Base-by-base conservation (phyloP, 1,284 basidiomycete species). In the Cryptococcus neoformans region DNA sequence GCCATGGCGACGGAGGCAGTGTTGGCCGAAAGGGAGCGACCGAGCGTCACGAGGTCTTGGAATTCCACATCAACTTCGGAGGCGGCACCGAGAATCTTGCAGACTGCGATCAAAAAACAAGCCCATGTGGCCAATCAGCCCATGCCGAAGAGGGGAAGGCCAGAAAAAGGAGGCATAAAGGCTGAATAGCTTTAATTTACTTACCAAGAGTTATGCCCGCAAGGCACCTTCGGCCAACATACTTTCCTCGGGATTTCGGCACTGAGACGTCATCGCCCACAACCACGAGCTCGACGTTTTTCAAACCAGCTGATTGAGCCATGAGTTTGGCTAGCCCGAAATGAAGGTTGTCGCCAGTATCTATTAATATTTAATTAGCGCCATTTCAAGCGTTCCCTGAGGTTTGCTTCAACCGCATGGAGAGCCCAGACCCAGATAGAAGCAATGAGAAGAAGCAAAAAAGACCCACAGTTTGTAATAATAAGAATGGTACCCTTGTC, bases 241-340 rank as follows among this genome's bases (percentile, higher is more conserved):
- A 74, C 54, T 77, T 79, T 34, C 79, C 79, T 46, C 75, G 69
- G 47, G 72, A 74, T 36, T 77, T 68, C 35, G 79, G 79, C 9
- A 81, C 79, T 12, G 79, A 75, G 16, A 81, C 80, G 46, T 81
- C 80, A 59, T 81, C 80, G 16, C 76, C 79, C 4, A 80, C 77
- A 7, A 79, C 78, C 21, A 81, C 78, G 37, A 80, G 67, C 62
- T 79, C 80, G 37, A 80, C 77, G 44, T 78, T 79, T 54, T 76
- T 67, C 34, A 70, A 56, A 6, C 74, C 74, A 11, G 60, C 60
- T 6, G 65, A 61, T 56, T 72, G 67, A 12, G 72, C 72, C 70
- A 74, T 72, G 14, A 74, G 62, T 17, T 65, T 61, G 12, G 74
- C 75, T 9, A 81, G 70, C 57, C 79, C 80, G 62, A 81, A 81